These are phyloP conservation scores for Quercus suber DNA, from an alignment of 306 rosid genomes.

Conservation along the genomic window DNA sequence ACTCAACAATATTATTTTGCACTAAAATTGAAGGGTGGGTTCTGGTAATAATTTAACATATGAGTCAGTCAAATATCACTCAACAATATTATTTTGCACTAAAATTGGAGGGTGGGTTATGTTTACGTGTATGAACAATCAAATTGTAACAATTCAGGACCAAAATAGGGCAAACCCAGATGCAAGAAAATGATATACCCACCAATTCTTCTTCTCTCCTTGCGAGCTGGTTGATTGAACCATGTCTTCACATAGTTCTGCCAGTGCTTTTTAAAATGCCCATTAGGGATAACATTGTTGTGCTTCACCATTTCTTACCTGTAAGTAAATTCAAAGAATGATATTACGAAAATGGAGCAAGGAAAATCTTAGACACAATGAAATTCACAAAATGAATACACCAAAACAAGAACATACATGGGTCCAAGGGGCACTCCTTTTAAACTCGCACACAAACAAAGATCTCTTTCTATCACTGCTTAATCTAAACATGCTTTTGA, in stretches of 20 bases:
- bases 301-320: constrained; percentile 58
- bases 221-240: constrained; percentile 63
- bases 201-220: constrained; percentile 54
- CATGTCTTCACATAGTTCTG: constrained; percentile 60
- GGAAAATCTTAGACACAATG: background rate
- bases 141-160: background rate
- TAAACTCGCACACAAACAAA: background rate
- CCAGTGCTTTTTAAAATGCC: constrained; percentile 59
- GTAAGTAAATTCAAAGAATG: background rate
- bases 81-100: background rate
- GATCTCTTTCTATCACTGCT: too few species aligned
- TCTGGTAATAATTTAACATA: background rate
- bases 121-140: background rate
- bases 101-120: background rate
- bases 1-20: background rate
- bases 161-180: background rate
- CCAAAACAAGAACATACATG: background rate
- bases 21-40: background rate
- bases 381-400: background rate
- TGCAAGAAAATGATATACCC: background rate
- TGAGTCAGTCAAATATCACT: background rate
- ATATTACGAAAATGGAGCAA: background rate
- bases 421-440: background rate
- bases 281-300: constrained; percentile 54
- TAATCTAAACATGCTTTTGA: background rate